Evolutionary conservation across 169 alveolate species (phyloP), one percentile per base, ranked within the genome.

Genomic region (Theileria annulata): DNA sequence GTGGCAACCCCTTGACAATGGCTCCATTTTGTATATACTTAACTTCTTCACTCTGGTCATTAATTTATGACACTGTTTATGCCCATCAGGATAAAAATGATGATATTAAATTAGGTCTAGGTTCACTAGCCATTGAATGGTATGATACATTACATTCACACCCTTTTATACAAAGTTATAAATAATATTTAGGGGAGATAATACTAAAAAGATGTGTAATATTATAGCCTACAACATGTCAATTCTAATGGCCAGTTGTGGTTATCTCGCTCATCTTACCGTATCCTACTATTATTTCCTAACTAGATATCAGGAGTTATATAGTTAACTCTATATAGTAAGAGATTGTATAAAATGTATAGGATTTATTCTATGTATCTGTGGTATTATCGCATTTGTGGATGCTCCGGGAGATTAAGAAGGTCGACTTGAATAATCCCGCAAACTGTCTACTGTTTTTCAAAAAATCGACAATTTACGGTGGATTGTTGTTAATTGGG

Each of bases 41-140:
- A 30, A 77, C 93, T 2, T 88, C 97, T 23, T 82, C 90, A 5
- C 75, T 89, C n/a, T 95, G 98, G 97, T 95, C 98, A 2, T 56
- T 97, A 4, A 90, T 95, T 31, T 97, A 96, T 62, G 99, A 96
- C 80, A 94, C 99, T 3, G 93, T 97, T 33, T 97, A 97, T 87
- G 99, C 98, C 0, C 97, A 93, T 85, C 96, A 94, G 79, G 99
- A 96, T 86, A 94, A 90, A 71, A 31, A 84, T 31, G 93, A 85
- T 66, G 99, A 97, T 80, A 80, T 80, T 47, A 72, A 71, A 69
- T 79, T 96, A 19, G 97, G 97, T 2, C 71, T 96, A 27, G 92
- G 92, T 23, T 93, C 98, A 19, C 76, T 97, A 42, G 98, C 99
- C n/a, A 91, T 95, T n/a, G 75, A 89, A 30, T 94, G 98, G 96